phyloP scores from a whole-genome alignment of 1,284 basidiomycete species.

The Agroathelia rolfsii region DNA sequence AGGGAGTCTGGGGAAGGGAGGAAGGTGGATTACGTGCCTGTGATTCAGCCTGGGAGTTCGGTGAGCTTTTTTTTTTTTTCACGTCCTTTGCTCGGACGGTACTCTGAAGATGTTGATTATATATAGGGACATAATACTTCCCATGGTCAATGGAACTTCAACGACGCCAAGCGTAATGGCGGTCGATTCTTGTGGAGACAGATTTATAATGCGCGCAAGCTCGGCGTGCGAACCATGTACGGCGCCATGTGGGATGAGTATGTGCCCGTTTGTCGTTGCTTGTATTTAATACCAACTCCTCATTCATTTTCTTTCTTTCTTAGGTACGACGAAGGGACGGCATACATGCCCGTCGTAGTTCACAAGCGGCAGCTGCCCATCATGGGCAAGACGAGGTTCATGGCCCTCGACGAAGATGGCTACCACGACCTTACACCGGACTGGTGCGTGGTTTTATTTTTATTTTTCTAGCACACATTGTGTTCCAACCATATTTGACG shows the following conservation, averaged over 20 bases:
- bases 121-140: slow-evolving; percentile 56
- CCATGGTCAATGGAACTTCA: slow-evolving; percentile 56
- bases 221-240: slow-evolving; percentile 58
- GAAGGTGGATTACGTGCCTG: slow-evolving; percentile 65
- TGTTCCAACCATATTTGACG: slow-evolving; percentile 3
- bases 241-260: slow-evolving; percentile 82
- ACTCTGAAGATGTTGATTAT: too few relatives aligned
- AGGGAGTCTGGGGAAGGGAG: too few relatives aligned
- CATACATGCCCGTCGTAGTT: slow-evolving; percentile 57
- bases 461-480: slow-evolving; percentile 6
- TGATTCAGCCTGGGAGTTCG: slow-evolving; percentile 65
- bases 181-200: slow-evolving; percentile 71
- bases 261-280: too few relatives aligned
- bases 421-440: slow-evolving; percentile 63
- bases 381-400: slow-evolving; percentile 43
- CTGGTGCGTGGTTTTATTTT: slow-evolving; percentile 36
- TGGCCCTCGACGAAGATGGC: slow-evolving; percentile 65
- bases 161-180: slow-evolving; percentile 55
- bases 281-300: slow-evolving; percentile 1
- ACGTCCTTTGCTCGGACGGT: too few relatives aligned
- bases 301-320: slow-evolving; percentile 6
- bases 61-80: slow-evolving; percentile 45
- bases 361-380: slow-evolving; percentile 47
- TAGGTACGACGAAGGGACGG: slow-evolving; percentile 75
- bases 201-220: slow-evolving; percentile 49